A percentile compares a stretch with the other conserved stretches of the same genome.
These are phyloP conservation scores for Debaryomyces subglobosus DNA, from an alignment of 1,139 yeast genomes.

Conservation along the genomic window DNA sequence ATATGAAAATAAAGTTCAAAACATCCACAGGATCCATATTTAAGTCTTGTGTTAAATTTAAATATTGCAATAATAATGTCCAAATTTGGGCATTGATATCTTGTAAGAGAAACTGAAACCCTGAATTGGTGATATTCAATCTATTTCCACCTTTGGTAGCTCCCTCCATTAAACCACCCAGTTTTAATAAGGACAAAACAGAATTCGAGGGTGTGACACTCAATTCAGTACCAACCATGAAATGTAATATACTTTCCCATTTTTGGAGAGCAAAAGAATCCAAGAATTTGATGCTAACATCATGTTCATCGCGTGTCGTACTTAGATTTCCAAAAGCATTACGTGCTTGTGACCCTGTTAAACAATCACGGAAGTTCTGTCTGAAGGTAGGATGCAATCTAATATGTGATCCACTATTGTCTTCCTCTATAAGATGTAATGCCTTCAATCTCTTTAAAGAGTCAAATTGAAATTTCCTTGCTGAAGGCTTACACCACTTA, in stretches of 20 bases:
- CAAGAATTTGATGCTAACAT: conserved; percentile 64
- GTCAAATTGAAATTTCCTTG: conserved; percentile 63
- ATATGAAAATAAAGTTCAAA: conserved; percentile 85
- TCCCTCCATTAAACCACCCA: conserved; percentile 85
- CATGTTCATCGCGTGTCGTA: conserved; percentile 38
- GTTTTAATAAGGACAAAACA: conserved; percentile 64
- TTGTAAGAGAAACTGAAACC: conserved; percentile 90
- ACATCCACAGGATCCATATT: conserved; percentile 98
- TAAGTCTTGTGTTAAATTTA: conserved; percentile 79
- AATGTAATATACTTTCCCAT: conserved; percentile 96
- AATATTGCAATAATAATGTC: conserved; percentile 85
- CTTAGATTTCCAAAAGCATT: conserved; percentile 50
- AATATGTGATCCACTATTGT: conserved; percentile 53
- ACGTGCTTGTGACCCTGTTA: conserved; percentile 71
- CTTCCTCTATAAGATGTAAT: conserved; percentile 74
- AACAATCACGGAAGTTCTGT: conserved; percentile 74
- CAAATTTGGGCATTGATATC: conserved; percentile 94
- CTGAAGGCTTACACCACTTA: conserved; percentile 69
- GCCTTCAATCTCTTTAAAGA: conserved; percentile 78
- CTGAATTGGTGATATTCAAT: conserved; percentile 81
- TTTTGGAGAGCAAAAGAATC: conserved; percentile 81
- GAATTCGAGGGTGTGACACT: conserved; percentile 67
- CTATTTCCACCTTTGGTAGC: conserved; percentile 36
- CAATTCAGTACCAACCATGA: conserved; percentile 92
- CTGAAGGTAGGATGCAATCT: conserved; percentile 76